Percentiles rank a stretch among this genome's conserved stretches.
Conservation (phyloP, 1,284 basidiomycete species). For the Afroboletus lepidellus region DNA sequence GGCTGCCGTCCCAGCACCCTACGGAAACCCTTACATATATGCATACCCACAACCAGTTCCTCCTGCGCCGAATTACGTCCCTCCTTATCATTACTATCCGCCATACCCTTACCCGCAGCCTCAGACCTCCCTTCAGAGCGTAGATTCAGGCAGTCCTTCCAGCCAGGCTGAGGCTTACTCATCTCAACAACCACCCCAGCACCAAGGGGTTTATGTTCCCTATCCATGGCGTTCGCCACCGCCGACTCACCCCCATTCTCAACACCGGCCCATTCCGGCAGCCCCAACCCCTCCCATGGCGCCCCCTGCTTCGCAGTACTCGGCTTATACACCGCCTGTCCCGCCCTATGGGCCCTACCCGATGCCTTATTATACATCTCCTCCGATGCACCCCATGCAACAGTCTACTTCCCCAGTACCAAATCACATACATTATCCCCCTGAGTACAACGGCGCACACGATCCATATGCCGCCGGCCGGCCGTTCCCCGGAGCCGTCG, state of each 20-base stretch:
- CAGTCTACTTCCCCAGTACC: slow-evolving; percentile 35
- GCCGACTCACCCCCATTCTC: slow-evolving; percentile 26
- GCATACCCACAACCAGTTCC: slow-evolving; percentile 35
- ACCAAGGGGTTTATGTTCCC: slow-evolving; percentile 35
- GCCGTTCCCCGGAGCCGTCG: slow-evolving; percentile 26
- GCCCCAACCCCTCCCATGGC: slow-evolving; percentile 32
- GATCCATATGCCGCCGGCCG: slow-evolving; percentile 30
- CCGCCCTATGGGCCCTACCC: slow-evolving; percentile 45
- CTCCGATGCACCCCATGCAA: slow-evolving; percentile 41
- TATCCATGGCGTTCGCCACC: slow-evolving; percentile 42
- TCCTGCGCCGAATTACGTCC: slow-evolving; percentile 35
- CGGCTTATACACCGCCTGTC: slow-evolving; percentile 38
- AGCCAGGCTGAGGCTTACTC: slow-evolving; percentile 34
- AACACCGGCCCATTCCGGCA: slow-evolving; percentile 36
- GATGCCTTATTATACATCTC: slow-evolving; percentile 47
- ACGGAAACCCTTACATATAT: slow-evolving; percentile 40
- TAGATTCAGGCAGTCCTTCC: slow-evolving; percentile 37
- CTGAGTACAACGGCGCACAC: slow-evolving; percentile 32
- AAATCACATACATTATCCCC: slow-evolving; percentile 32
- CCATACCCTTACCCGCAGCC: slow-evolving; percentile 37
- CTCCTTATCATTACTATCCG: slow-evolving; percentile 39
- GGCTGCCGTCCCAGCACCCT: slow-evolving; percentile 39
- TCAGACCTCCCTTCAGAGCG: slow-evolving; percentile 28
- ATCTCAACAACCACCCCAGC: slow-evolving; percentile 34
- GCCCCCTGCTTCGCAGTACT: slow-evolving; percentile 36